These are phyloP conservation scores for Neonectria punicea DNA, from an alignment of 2,329 filamentous ascomycete species.

Conservation along the genomic window DNA sequence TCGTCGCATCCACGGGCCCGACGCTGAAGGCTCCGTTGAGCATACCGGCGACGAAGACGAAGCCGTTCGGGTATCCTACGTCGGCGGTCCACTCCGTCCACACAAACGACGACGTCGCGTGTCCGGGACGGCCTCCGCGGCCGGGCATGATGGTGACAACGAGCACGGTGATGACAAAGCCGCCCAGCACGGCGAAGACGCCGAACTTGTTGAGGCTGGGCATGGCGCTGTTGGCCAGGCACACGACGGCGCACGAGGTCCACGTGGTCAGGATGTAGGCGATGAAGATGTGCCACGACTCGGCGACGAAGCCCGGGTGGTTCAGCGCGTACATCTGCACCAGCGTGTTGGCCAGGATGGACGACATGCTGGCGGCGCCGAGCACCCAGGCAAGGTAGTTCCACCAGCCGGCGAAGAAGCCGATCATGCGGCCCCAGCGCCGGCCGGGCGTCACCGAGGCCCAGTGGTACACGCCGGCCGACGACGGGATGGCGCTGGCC, in stretches of 20 bases:
- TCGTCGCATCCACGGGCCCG: constrained; percentile 72
- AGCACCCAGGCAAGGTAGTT: constrained; percentile 56
- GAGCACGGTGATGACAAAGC: constrained; percentile 65
- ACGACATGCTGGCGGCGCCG: constrained; percentile 53
- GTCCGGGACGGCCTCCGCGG: constrained; percentile 40
- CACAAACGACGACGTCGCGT: constrained; percentile 51
- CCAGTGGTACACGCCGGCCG: constrained; percentile 71
- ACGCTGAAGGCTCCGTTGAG: constrained; percentile 76
- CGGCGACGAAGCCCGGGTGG: constrained; percentile 49
- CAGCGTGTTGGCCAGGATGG: constrained; percentile 54
- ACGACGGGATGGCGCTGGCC: constrained; percentile 69
- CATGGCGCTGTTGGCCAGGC: constrained; percentile 65
- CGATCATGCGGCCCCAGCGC: constrained; percentile 60
- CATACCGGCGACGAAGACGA: constrained; percentile 56
- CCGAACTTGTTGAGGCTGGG: constrained; percentile 65
- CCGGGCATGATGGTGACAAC: constrained; percentile 65
- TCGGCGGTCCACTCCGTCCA: constrained; percentile 53
- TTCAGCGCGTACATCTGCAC: constrained; percentile 58
- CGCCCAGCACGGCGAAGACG: constrained; percentile 59
- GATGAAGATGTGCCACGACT: constrained; percentile 57
- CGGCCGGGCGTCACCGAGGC: constrained; percentile 66
- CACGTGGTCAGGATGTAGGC: constrained; percentile 54
- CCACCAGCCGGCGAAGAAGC: constrained; percentile 59
- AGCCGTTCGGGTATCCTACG: constrained; percentile 54
- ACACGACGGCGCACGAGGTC: constrained; percentile 52